Conservation (phyloP, 495 filamentous ascomycete species). For the Venustampulla echinocandica region DNA sequence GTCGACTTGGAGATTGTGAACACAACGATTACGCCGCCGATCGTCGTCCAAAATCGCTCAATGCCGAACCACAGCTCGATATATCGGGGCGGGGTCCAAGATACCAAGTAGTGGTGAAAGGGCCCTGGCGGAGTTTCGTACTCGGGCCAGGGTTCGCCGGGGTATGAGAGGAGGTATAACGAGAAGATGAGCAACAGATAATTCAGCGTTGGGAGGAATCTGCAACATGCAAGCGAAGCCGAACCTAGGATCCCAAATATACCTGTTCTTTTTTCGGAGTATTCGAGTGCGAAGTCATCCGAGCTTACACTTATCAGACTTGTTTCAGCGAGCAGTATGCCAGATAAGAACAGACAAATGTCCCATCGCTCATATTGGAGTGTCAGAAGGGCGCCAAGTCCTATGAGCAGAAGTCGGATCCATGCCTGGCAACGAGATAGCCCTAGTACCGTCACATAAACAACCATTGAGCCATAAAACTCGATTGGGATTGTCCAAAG, state of each 20-base stretch:
- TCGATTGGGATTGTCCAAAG: slow-evolving; percentile 67
- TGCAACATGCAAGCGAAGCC: not conserved
- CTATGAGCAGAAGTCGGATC: slow-evolving; percentile 24
- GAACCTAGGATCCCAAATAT: not conserved
- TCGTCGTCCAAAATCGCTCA: slow-evolving; percentile 43
- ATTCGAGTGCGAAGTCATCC: slow-evolving; percentile 7
- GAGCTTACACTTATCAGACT: slow-evolving; percentile 31
- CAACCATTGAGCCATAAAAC: slow-evolving; percentile 53
- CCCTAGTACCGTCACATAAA: slow-evolving; percentile 51
- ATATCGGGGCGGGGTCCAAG: slow-evolving; percentile 19
- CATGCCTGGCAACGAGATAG: slow-evolving; percentile 40
- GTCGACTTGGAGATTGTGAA: slow-evolving; percentile 43
- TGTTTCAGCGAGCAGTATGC: slow-evolving; percentile 50
- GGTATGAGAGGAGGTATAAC: slow-evolving; percentile 32
- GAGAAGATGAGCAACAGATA: not conserved
- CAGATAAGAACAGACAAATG: slow-evolving; percentile 36
- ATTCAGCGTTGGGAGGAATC: not conserved
- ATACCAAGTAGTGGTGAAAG: slow-evolving; percentile 18
- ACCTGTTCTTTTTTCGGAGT: slow-evolving; percentile 4
- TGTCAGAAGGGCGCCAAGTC: slow-evolving; percentile 39
- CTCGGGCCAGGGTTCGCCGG: slow-evolving; percentile 14
- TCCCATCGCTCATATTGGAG: slow-evolving; percentile 51
- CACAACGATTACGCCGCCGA: slow-evolving; percentile 46
- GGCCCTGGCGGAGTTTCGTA: not conserved
- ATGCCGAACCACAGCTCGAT: slow-evolving; percentile 24